Percentiles rank a stretch among this genome's conserved stretches.
These are phyloP conservation scores for Skeletonema potamos DNA, from an alignment of 108 stramenopile species.

Conservation along the genomic window DNA sequence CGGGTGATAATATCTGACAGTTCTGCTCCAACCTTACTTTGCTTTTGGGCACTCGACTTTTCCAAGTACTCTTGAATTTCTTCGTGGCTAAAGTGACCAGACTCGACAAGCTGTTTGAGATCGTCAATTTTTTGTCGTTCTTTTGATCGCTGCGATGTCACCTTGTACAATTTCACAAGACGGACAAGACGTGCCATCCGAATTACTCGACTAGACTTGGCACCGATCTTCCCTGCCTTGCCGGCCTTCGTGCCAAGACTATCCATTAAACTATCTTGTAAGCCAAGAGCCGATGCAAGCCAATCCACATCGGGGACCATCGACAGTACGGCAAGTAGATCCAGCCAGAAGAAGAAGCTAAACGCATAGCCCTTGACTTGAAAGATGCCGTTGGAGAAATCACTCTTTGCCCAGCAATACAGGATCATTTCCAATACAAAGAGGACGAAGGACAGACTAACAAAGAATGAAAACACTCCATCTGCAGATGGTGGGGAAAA, in stretches of 20 bases:
- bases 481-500: constrained; percentile 52
- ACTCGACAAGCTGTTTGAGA: constrained; percentile 46
- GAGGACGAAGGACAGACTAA: constrained; percentile 51
- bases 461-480: constrained; percentile 44
- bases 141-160: constrained; percentile 48
- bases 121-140: constrained; percentile 49
- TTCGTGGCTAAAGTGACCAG: constrained; percentile 40
- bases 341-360: constrained; percentile 78
- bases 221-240: constrained; percentile 51
- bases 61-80: constrained; percentile 50
- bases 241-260: constrained; percentile 44
- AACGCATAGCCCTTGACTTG: constrained; percentile 46
- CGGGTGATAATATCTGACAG: constrained; percentile 76
- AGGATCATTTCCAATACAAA: constrained; percentile 62
- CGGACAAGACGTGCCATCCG: constrained; percentile 75
- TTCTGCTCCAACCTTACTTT: constrained; percentile 67
- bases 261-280: constrained; percentile 20
- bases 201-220: constrained; percentile 57
- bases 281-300: constrained; percentile 48
- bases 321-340: constrained; percentile 62
- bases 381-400: constrained; percentile 45
- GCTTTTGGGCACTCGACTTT: constrained; percentile 46
- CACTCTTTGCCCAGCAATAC: constrained; percentile 50
- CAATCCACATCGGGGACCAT: constrained; percentile 65
- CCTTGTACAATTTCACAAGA: constrained; percentile 72